Conservation (phyloP, 2,329 filamentous ascomycete genomes). For the Ceratocystis colombiana region DNA sequence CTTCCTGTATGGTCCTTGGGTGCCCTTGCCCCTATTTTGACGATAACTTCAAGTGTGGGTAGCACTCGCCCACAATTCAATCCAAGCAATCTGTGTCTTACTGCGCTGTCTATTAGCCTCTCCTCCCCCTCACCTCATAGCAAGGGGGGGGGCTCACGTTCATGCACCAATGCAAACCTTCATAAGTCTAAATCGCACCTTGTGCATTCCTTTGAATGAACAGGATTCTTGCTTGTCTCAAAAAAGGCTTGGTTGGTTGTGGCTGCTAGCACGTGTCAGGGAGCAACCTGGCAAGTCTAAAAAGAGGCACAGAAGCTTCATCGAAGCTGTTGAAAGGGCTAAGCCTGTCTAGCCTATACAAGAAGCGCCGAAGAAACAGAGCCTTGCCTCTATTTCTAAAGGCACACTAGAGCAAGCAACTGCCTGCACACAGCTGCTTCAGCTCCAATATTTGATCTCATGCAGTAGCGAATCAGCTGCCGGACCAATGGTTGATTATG, state of each 20-base stretch:
- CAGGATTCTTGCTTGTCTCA: conserved; percentile 13
- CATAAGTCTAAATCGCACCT: not conserved
- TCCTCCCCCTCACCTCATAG: not conserved
- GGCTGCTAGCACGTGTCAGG: conserved; percentile 11
- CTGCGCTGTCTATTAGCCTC: not conserved
- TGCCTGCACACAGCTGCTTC: too few relatives aligned
- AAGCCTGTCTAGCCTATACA: not conserved
- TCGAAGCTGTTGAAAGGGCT: conserved; percentile 6
- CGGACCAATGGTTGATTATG: too few relatives aligned
- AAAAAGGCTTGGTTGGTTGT: not conserved
- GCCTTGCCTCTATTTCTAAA: too few relatives aligned
- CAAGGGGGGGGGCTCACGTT: not conserved
- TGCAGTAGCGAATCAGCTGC: too few relatives aligned
- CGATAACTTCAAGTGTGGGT: not conserved
- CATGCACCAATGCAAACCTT: conserved; percentile 5
- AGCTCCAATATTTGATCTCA: too few relatives aligned
- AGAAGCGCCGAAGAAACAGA: too few relatives aligned
- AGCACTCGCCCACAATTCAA: not conserved
- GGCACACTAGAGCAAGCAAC: too few relatives aligned
- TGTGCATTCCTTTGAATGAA: conserved; percentile 6
- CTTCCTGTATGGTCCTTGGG: not conserved
- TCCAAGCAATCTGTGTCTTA: not conserved
- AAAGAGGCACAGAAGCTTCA: conserved; percentile 14
- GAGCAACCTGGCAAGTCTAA: not conserved
- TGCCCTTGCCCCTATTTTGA: not conserved